These are phyloP conservation scores for Tilletia indica DNA, from an alignment of 1,284 basidiomycete species.

Conservation along the genomic window DNA sequence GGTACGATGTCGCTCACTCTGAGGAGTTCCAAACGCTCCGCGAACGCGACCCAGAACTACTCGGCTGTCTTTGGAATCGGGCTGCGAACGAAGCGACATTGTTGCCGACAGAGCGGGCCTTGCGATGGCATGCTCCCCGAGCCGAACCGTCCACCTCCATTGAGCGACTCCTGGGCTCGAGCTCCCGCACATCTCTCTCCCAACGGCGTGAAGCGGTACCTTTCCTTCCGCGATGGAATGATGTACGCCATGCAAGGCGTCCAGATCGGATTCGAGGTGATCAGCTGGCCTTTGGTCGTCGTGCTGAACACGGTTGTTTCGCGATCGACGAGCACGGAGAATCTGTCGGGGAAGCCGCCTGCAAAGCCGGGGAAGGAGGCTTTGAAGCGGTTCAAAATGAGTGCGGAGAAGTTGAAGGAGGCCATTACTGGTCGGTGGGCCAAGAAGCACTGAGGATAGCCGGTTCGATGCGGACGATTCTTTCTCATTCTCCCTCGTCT, in stretches of 20 bases:
- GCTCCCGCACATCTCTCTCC: not conserved
- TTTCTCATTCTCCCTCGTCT: too few relatives aligned
- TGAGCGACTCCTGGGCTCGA: not conserved
- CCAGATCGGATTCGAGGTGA: not conserved
- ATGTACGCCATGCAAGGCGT: not conserved
- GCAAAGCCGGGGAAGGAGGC: not conserved
- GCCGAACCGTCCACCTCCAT: not conserved
- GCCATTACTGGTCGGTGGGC: conserved; percentile 1
- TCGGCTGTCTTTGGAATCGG: not conserved
- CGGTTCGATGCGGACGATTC: too few relatives aligned
- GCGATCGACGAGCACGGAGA: conserved; percentile 5
- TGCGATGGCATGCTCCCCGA: not conserved
- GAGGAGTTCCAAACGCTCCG: conserved; percentile 10
- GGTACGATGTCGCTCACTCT: not conserved
- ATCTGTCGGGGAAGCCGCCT: conserved; percentile 3
- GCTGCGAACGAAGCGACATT: not conserved
- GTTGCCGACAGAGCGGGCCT: conserved; percentile 3
- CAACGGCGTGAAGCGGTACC: not conserved
- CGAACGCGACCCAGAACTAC: not conserved
- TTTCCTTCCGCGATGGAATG: not conserved
- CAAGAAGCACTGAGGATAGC: not conserved
- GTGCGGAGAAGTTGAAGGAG: not conserved
- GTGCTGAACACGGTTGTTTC: not conserved
- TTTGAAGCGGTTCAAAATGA: not conserved
- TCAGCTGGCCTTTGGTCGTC: not conserved